Evolutionary conservation across 345 rosid species (phyloP), one percentile per base, ranked within the genome.

Genomic region (Citrus maxima): DNA sequence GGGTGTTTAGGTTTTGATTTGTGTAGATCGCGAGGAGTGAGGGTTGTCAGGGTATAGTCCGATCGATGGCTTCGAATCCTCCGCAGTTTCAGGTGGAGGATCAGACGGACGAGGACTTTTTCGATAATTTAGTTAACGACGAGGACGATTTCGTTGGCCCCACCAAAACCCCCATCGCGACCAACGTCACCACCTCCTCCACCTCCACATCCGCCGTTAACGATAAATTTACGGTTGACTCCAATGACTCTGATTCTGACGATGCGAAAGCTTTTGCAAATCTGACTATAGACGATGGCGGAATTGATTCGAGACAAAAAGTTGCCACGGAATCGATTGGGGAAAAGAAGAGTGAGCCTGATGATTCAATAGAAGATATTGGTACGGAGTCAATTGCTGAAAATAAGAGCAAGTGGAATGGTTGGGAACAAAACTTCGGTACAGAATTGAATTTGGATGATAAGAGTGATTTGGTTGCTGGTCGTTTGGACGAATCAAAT

Each of bases 41-140:
- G 75, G 76, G 70, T 80, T 68, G 42, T 67, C 65, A 49, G 62
- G 46, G 34, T 21, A 49, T 64, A 38, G 34, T 2, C 22, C 24
- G 51, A 75, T 64, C 80, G 71, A 96, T 96, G 99, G 97, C 93
- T 85, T 88, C 93, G n/a, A 89, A 77, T 89, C 84, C 93, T 90
- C 90, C 95, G 70, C 78, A 65, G 75, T 89, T 88, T 56, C 85
- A 80, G 84, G 70, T 92, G 92, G 99, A 94, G 90, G 99, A 97
- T 93, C 95, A 93, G 87, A 92, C 95, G 75, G 99, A 97, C 38
- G 97, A 90, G 88, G 98, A 94, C 89, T 96, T 96, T 90, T 96
- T 96, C 72, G 95, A 96, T 82, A 91, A 92, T 75, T 90, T 96
- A 79, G 98, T 94, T 54, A 93, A 94, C 30, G 98, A 75, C 65